Percentiles rank a stretch among this genome's conserved stretches.
These are phyloP conservation scores for Sarocladiaceae sp. DNA, from an alignment of 2,329 filamentous ascomycete species.

Conservation along the genomic window DNA sequence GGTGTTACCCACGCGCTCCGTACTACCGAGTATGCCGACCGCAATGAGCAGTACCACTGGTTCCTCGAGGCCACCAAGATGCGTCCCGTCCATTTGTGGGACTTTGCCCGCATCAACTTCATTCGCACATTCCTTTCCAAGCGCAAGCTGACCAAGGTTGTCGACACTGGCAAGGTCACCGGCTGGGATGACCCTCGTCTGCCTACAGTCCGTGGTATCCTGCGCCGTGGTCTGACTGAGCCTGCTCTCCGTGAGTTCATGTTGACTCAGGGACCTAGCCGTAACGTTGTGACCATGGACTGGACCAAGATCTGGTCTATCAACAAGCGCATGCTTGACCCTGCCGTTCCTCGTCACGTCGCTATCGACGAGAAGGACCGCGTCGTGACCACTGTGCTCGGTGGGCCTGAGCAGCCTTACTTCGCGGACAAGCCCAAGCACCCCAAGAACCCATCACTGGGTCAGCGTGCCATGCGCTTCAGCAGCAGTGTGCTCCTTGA, in stretches of 20 bases:
- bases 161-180: conserved; percentile 70
- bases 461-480: conserved; percentile 80
- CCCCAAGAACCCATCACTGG: conserved; percentile 81
- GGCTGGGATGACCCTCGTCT: conserved; percentile 87
- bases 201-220: conserved; percentile 78
- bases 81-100: conserved; percentile 78
- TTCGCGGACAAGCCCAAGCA: conserved; percentile 80
- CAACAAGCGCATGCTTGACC: conserved; percentile 83
- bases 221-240: conserved; percentile 74
- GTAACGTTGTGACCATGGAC: conserved; percentile 80
- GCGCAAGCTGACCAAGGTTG: conserved; percentile 80
- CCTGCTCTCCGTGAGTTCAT: conserved; percentile 79
- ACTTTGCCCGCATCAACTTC: conserved; percentile 82
- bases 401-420: conserved; percentile 64
- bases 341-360: conserved; percentile 68
- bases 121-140: conserved; percentile 79
- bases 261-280: conserved; percentile 76
- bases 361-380: conserved; percentile 66
- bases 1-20: conserved; percentile 80
- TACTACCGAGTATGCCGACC: conserved; percentile 83
- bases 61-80: conserved; percentile 71
- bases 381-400: conserved; percentile 67
- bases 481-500: conserved; percentile 75
- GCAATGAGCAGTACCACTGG: conserved; percentile 84
- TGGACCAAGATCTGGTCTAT: conserved; percentile 70